Conservation (phyloP, 2,329 filamentous ascomycete genomes). For the Talaromyces sp. region DNA sequence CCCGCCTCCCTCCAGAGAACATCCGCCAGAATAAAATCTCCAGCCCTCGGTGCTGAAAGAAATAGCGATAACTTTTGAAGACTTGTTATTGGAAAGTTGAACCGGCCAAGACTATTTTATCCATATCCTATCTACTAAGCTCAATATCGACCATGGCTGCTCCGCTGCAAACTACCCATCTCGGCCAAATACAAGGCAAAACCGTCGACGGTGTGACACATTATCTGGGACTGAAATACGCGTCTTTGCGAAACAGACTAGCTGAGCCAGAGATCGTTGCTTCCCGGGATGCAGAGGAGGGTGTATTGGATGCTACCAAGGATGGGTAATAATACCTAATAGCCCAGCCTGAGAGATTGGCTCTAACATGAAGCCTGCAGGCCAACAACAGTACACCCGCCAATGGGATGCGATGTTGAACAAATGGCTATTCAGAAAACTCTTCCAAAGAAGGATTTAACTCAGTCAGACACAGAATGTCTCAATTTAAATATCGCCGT, state of each 20-base stretch:
- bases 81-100: too few relatives aligned
- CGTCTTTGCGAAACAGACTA: constrained; percentile 26
- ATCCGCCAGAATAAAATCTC: neutral
- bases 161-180: constrained; percentile 19
- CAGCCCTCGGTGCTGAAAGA: neutral
- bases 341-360: neutral
- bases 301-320: constrained; percentile 27
- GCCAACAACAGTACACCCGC: constrained; percentile 35
- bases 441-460: constrained; percentile 34
- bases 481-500: constrained; percentile 50
- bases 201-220: constrained; percentile 22
- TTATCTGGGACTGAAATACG: constrained; percentile 35
- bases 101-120: neutral
- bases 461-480: constrained; percentile 44
- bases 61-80: neutral
- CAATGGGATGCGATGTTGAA: constrained; percentile 41
- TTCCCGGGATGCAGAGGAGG: constrained; percentile 15
- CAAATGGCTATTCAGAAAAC: constrained; percentile 46
- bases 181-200: constrained; percentile 25
- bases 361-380: constrained; percentile 15
- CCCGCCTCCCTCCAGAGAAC: neutral
- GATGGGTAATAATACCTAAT: constrained; percentile 25
- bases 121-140: neutral
- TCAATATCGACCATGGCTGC: constrained; percentile 4
- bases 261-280: constrained; percentile 28